A percentile compares a stretch with the other conserved stretches of the same genome.
These are phyloP conservation scores for Aspergillus intermedius DNA, from an alignment of 2,329 filamentous ascomycete species.

Conservation along the genomic window DNA sequence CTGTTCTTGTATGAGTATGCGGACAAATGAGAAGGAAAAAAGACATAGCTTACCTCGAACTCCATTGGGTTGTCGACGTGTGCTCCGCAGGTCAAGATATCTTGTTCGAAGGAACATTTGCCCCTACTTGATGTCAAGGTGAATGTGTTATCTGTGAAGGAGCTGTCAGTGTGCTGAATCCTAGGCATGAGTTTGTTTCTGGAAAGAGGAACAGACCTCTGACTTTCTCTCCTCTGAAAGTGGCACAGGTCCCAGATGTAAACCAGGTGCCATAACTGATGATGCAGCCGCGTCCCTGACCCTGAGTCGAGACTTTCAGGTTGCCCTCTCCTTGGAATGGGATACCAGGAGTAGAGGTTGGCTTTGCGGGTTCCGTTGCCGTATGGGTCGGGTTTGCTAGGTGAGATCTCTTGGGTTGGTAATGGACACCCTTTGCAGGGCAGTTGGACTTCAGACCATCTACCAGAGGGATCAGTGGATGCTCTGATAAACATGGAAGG, in stretches of 20 bases:
- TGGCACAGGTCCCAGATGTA: slow-evolving; percentile 60
- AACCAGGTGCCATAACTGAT: slow-evolving; percentile 65
- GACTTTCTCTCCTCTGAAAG: slow-evolving; percentile 34
- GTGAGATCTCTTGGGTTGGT: slow-evolving; percentile 52
- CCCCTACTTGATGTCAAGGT: slow-evolving; percentile 55
- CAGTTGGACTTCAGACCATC: slow-evolving; percentile 59
- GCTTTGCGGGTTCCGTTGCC: slow-evolving; percentile 22
- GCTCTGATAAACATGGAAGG: too few relatives aligned
- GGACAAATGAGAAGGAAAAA: neutral
- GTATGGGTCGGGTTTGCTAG: slow-evolving; percentile 32
- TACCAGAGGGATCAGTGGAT: slow-evolving; percentile 6
- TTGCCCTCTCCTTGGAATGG: slow-evolving; percentile 56
- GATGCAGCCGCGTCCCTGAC: slow-evolving; percentile 51
- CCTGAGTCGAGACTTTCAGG: slow-evolving; percentile 46
- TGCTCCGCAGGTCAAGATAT: slow-evolving; percentile 49
- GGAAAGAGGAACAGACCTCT: slow-evolving; percentile 20
- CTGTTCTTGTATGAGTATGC: slow-evolving; percentile 10
- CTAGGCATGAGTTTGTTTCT: neutral
- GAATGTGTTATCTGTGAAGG: slow-evolving; percentile 32
- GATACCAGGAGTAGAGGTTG: slow-evolving; percentile 21
- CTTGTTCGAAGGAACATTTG: slow-evolving; percentile 49
- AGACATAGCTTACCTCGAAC: slow-evolving; percentile 23
- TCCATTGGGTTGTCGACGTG: slow-evolving; percentile 20
- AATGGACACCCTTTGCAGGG: slow-evolving; percentile 56
- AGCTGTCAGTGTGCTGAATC: neutral